Conservation (phyloP, 2,329 filamentous ascomycete genomes). For the Sarocladiaceae sp. region DNA sequence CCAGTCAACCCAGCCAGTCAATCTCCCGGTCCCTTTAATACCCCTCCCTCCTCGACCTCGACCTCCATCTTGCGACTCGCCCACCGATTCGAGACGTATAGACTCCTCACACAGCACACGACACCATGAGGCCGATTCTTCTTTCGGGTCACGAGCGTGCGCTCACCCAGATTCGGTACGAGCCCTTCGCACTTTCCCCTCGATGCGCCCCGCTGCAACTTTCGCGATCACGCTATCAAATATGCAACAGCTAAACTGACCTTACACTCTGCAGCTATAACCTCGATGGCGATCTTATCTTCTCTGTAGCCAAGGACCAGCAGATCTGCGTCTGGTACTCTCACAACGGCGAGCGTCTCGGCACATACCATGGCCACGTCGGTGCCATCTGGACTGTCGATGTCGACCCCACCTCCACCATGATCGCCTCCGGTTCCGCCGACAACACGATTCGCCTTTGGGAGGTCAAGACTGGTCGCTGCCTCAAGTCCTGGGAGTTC, state of each 20-base stretch:
- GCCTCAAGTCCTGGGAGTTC: slow-evolving; percentile 97
- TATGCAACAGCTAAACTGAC: background rate
- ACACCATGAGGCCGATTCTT: slow-evolving; percentile 92
- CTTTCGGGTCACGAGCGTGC: slow-evolving; percentile 95
- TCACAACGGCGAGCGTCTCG: slow-evolving; percentile 95
- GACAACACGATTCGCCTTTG: slow-evolving; percentile 98
- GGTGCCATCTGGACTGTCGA: slow-evolving; percentile 99
- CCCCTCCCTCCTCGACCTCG: slow-evolving; percentile 19
- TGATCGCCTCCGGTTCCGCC: slow-evolving; percentile 92
- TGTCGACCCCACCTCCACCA: slow-evolving; percentile 79
- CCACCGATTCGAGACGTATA: slow-evolving; percentile 12
- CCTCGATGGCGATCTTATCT: slow-evolving; percentile 92
- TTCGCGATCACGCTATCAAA: background rate
- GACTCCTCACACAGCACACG: slow-evolving; percentile 15
- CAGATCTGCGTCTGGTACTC: slow-evolving; percentile 96
- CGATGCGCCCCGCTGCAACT: background rate
- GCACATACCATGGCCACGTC: slow-evolving; percentile 94
- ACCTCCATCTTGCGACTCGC: slow-evolving; percentile 12
- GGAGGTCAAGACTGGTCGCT: slow-evolving; percentile 90
- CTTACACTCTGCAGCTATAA: slow-evolving; percentile 61
- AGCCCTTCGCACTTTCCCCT: background rate
- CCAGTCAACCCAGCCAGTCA: slow-evolving; percentile 23
- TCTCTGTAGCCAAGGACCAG: slow-evolving; percentile 95
- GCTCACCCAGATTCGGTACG: slow-evolving; percentile 84
- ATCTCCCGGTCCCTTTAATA: slow-evolving; percentile 19